Evolutionary conservation across 768 basidiomycete species (phyloP).

Genomic region (Trametes maxima): DNA sequence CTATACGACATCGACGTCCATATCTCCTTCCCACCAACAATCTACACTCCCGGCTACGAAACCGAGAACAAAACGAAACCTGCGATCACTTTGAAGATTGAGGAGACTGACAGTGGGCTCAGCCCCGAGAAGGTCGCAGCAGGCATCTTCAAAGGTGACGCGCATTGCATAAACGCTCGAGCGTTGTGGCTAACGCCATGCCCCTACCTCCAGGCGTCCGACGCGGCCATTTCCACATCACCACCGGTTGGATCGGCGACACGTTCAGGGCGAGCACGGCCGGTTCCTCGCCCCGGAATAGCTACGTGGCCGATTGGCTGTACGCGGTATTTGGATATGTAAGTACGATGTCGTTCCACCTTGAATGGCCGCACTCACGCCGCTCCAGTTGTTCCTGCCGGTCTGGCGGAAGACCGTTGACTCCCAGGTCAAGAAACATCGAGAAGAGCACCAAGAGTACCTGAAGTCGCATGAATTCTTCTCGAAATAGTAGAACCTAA

Average conservation of each 20-base stretch:
- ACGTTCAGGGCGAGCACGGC: conserved; percentile 70
- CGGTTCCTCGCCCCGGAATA: conserved; percentile 65
- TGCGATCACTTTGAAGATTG: conserved; percentile 70
- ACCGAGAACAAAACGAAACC: conserved; percentile 82
- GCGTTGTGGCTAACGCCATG: neutral
- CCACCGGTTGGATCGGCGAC: conserved; percentile 67
- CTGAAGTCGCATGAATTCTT: conserved; percentile 18
- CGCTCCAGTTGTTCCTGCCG: conserved; percentile 38
- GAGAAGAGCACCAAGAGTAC: conserved; percentile 41
- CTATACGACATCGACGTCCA: conserved; percentile 80
- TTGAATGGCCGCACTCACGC: neutral
- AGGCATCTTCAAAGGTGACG: conserved; percentile 60
- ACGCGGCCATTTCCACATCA: conserved; percentile 74
- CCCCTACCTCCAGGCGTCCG: conserved; percentile 55
- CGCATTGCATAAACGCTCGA: neutral
- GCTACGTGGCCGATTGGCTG: conserved; percentile 54
- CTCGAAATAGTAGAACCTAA: neutral
- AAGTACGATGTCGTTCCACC: neutral
- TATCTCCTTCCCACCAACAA: conserved; percentile 81
- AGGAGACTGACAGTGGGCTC: conserved; percentile 66
- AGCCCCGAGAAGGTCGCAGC: conserved; percentile 65
- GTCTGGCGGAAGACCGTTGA: conserved; percentile 45
- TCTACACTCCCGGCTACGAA: conserved; percentile 77
- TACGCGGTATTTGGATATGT: conserved; percentile 41
- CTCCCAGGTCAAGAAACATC: conserved; percentile 34